Base-by-base conservation (phyloP, 2,329 filamentous ascomycete species). In the Diplodia scrobiculata region DNA sequence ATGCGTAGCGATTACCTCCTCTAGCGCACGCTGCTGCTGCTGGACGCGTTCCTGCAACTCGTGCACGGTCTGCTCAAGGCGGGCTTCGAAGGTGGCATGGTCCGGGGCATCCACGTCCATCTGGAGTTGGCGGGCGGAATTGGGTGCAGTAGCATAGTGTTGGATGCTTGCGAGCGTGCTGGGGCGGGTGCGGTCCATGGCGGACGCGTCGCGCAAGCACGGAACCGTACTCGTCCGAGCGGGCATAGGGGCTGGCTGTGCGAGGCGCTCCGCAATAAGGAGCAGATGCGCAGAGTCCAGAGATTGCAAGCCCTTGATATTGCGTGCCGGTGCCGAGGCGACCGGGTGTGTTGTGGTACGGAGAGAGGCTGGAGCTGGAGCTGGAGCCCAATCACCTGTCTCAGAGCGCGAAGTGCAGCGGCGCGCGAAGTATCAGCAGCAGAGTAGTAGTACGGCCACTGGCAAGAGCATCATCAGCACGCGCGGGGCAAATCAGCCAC, bases 51-150 rank as follows among this genome's bases (percentile, higher is more conserved):
- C 77, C 73, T 90, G 86, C 1, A 94, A 84, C 73, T 89, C 87
- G 68, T 82, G 84, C 52, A 93, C 73, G 1, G 90, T 91, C 64
- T 85, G 83, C 66, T 91, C 85, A 52, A 94, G 79, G 71, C 84
- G 86, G 50, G 81, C 74, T 63, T 83, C 78, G 68, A 87, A 82
- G 48, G 65, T 48, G 7, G 48, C 7, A 19, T 45, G 14, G 65
- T 79, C 69, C 14, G 75, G 73, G 67, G 72, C 71, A 70, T 78
- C 76, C 38, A 76, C 64, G 60, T 78, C 72, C 80, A 77, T 77
- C n/a, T 67, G 64, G 34, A 71, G 68, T 32, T 75, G 71, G 13
- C 73, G 71, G n/a, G 72, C 67, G 21, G 68, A 67, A 45, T 69
- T 69, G 6, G 69, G 62, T 25, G 71, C 69, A 11, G 69, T 65